These are phyloP conservation scores for Leccinum pachyderme DNA, from an alignment of 1,284 basidiomycete genomes.

Conservation along the genomic window DNA sequence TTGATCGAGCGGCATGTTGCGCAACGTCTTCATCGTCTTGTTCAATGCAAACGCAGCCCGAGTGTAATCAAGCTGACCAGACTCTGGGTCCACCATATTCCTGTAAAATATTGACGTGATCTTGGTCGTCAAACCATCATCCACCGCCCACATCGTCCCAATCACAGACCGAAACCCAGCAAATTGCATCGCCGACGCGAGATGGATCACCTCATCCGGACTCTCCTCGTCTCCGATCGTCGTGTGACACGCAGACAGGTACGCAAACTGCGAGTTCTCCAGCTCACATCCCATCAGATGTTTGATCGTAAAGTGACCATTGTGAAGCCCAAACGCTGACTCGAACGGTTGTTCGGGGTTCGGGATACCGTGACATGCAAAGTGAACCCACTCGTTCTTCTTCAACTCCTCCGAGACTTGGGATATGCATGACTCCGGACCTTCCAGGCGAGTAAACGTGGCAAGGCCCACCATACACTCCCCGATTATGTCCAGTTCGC, in stretches of 20 bases:
- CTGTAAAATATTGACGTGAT: not conserved
- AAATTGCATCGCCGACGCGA: not conserved
- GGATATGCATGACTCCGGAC: not conserved
- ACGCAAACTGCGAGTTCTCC: not conserved
- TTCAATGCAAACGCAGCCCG: not conserved
- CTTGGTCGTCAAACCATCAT: not conserved
- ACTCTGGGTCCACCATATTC: not conserved
- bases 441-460: not conserved
- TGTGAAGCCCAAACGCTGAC: not conserved
- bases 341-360: not conserved
- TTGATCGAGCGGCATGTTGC: not conserved
- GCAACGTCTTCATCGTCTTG: not conserved
- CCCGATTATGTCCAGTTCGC: not conserved
- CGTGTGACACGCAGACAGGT: not conserved
- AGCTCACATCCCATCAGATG: not conserved
- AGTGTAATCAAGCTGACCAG: not conserved
- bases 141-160: not conserved
- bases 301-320: not conserved
- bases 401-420: not conserved
- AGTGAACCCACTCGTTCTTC: constrained; percentile 3
- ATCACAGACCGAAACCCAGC: not conserved
- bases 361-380: not conserved
- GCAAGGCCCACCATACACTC: not conserved
- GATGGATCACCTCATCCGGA: not conserved
- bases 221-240: not conserved